phyloP scores from a whole-genome alignment of 805 yeast species.

The Candida multigemmis region DNA sequence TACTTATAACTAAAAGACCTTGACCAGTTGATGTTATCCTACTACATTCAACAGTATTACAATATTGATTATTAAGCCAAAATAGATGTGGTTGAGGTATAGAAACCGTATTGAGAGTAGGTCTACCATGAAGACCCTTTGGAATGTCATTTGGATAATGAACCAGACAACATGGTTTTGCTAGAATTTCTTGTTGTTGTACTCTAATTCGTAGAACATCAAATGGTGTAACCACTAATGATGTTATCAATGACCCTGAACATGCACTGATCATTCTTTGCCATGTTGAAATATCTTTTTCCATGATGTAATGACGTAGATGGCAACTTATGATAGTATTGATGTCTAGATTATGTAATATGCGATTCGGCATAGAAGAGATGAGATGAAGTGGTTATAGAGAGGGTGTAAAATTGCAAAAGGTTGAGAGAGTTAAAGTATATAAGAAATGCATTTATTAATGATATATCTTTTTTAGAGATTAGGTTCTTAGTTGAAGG shows the following conservation, averaged over 20 bases:
- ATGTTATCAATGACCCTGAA: slow-evolving; percentile 64
- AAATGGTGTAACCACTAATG: slow-evolving; percentile 69
- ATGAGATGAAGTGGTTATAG: no score
- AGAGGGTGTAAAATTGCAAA: no score
- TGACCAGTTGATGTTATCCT: slow-evolving; percentile 63
- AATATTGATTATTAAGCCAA: slow-evolving; percentile 27
- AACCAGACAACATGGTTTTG: slow-evolving; percentile 16
- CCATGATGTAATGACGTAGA: no score
- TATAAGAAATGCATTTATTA: no score
- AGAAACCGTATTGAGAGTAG: slow-evolving; percentile 20
- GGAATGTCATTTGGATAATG: slow-evolving; percentile 4
- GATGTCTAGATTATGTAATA: no score
- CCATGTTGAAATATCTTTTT: no score
- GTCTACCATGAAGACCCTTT: slow-evolving; percentile 11
- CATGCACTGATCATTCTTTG: slow-evolving; percentile 77
- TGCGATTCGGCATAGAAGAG: no score
- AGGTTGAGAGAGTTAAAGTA: no score
- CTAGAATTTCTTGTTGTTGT: slow-evolving; percentile 65
- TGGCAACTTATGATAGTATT: no score
- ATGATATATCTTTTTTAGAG: no score
- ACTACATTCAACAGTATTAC: slow-evolving; percentile 33
- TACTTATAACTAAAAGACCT: slow-evolving; percentile 58
- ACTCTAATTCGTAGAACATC: slow-evolving; percentile 71
- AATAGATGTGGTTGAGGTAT: slow-evolving; percentile 25
- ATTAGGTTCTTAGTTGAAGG: no score